Percentiles rank a stretch among this genome's conserved stretches.
These are phyloP conservation scores for Speleostelium caveatum DNA, from an alignment of 78 protist genomes.

Conservation along the genomic window DNA sequence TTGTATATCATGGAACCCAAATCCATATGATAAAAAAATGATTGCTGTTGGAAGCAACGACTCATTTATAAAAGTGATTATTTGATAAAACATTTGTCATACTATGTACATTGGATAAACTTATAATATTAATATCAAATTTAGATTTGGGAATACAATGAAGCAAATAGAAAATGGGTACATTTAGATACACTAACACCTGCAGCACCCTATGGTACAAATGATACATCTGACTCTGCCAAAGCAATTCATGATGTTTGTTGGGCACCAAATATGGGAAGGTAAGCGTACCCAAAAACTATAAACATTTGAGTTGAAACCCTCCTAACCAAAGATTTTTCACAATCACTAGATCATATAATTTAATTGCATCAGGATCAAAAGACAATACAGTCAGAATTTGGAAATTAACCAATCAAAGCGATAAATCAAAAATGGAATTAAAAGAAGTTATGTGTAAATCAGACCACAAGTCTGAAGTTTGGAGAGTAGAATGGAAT, in stretches of 20 bases:
- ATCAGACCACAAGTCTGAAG: conserved; percentile 62
- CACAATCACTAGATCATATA: conserved; percentile 34
- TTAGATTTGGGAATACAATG: conserved; percentile 78
- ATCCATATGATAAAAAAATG: conserved; percentile 70
- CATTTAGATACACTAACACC: conserved; percentile 1
- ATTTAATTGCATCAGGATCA: conserved; percentile 90
- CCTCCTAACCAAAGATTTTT: background rate
- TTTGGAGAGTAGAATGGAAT: conserved; percentile 93
- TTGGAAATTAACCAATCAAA: conserved; percentile 46
- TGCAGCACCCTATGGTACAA: background rate
- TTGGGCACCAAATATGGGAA: conserved; percentile 91
- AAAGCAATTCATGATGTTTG: conserved; percentile 70
- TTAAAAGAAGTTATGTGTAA: conserved; percentile 26
- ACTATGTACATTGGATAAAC: too few relatives aligned
- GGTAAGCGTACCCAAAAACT: conserved; percentile 4
- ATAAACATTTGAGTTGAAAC: background rate
- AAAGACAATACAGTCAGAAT: conserved; percentile 77
- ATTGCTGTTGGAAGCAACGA: conserved; percentile 88
- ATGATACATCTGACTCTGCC: too few relatives aligned
- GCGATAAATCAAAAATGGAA: conserved; percentile 46
- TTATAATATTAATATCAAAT: too few relatives aligned
- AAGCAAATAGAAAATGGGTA: conserved; percentile 42
- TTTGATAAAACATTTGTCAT: background rate
- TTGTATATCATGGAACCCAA: conserved; percentile 92
- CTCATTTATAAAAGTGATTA: conserved; percentile 18